Conservation (phyloP, 208 protist species). For the Angomonas desouzai region DNA sequence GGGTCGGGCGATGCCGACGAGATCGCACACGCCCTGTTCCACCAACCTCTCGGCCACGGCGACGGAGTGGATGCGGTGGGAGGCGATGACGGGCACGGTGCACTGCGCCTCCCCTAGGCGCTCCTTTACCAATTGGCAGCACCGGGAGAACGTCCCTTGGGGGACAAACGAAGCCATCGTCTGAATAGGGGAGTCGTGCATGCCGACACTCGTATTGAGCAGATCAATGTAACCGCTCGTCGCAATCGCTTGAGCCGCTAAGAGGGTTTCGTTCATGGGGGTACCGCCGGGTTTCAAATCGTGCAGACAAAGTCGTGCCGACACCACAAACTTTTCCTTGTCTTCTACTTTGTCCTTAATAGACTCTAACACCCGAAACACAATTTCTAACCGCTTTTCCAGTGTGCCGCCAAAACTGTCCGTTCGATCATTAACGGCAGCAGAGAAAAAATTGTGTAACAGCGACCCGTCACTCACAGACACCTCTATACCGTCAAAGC, state of each 20-base stretch:
- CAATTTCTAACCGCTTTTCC: conserved; percentile 80
- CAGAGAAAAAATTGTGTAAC: conserved; percentile 92
- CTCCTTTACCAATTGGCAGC: conserved; percentile 65
- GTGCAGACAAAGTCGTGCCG: conserved; percentile 89
- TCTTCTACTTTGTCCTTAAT: conserved; percentile 36
- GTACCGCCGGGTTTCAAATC: conserved; percentile 83
- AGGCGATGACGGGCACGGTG: conserved; percentile 82
- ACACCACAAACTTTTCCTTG: conserved; percentile 84
- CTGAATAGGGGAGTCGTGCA: conserved; percentile 94
- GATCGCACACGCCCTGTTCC: conserved; percentile 69
- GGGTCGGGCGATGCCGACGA: conserved; percentile 89
- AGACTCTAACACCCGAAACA: conserved; percentile 78
- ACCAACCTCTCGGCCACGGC: conserved; percentile 78
- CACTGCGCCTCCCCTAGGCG: conserved; percentile 26
- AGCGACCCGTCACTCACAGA: conserved; percentile 92
- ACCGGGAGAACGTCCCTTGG: conserved; percentile 78
- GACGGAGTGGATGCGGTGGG: conserved; percentile 89
- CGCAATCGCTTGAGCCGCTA: conserved; percentile 68
- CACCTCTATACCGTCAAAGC: conserved; percentile 95
- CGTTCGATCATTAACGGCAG: conserved; percentile 81
- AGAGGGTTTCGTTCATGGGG: conserved; percentile 79
- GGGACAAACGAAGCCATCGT: conserved; percentile 91
- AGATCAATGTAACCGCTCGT: conserved; percentile 78
- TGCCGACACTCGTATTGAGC: conserved; percentile 94
- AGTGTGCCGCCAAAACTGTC: conserved; percentile 85